phyloP scores from a whole-genome alignment of 495 filamentous ascomycete genomes.

The Aspergillus cristatus region DNA sequence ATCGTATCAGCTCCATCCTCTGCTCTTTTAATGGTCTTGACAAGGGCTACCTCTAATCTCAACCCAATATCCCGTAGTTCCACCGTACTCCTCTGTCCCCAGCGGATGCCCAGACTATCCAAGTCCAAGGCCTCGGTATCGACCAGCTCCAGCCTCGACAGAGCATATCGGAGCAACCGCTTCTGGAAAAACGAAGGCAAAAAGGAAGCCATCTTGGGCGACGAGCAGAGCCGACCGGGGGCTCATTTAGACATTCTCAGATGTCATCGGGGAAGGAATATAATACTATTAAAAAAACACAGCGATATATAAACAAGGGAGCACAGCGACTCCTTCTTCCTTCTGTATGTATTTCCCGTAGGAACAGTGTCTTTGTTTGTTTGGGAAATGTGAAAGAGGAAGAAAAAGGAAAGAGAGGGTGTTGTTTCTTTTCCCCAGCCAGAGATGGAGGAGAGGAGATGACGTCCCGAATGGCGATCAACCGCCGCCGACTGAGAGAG shows the following conservation, averaged over 20 bases:
- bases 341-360: not conserved
- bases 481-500: no score
- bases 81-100: slow-evolving; percentile 66
- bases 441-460: no score
- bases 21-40: no score
- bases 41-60: slow-evolving; percentile 63
- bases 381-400: not conserved
- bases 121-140: slow-evolving; percentile 73
- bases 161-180: slow-evolving; percentile 67
- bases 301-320: no score
- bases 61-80: slow-evolving; percentile 77
- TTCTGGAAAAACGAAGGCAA: slow-evolving; percentile 73
- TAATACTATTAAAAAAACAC: slow-evolving; percentile 12
- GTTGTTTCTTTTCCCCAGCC: no score
- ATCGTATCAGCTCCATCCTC: slow-evolving; percentile 16
- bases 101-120: slow-evolving; percentile 67
- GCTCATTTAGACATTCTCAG: slow-evolving; percentile 20
- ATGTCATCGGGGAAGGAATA: slow-evolving; percentile 22
- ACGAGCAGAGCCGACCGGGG: slow-evolving; percentile 18
- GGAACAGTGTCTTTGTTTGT: no score
- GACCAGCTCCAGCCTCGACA: slow-evolving; percentile 70
- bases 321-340: no score
- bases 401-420: not conserved
- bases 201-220: slow-evolving; percentile 44
- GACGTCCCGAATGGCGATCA: slow-evolving; percentile 11